Evolutionary conservation across 2,329 filamentous ascomycete genomes (phyloP).

Genomic region (Tolypocladium tropicale): DNA sequence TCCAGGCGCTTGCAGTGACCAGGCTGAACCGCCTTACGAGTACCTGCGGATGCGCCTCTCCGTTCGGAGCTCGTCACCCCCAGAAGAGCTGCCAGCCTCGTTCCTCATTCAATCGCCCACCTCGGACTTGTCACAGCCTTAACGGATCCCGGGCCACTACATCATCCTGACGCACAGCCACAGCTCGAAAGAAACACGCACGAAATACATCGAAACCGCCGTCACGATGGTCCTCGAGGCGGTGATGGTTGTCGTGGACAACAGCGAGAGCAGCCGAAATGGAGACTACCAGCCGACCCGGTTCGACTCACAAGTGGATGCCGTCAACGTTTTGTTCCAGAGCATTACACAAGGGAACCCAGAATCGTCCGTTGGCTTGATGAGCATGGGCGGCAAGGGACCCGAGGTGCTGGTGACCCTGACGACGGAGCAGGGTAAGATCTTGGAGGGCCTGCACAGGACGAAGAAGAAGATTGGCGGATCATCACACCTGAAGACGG

Average conservation of each 20-base stretch:
- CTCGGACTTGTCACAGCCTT: neutral
- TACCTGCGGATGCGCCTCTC: no score
- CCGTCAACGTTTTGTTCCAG: constrained; percentile 89
- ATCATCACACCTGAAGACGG: constrained; percentile 77
- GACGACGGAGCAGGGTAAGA: constrained; percentile 92
- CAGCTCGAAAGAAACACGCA: neutral
- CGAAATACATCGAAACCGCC: constrained; percentile 13
- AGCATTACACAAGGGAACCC: constrained; percentile 92
- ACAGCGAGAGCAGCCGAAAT: constrained; percentile 97
- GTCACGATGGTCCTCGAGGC: constrained; percentile 94
- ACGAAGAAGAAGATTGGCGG: constrained; percentile 89
- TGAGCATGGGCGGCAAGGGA: constrained; percentile 98
- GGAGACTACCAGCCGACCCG: constrained; percentile 86
- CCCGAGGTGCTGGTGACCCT: constrained; percentile 94
- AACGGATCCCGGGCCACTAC: neutral
- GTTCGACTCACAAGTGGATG: constrained; percentile 93
- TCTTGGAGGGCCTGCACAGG: constrained; percentile 81
- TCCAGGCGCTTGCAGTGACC: constrained; percentile 7
- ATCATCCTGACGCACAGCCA: neutral
- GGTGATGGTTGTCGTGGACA: constrained; percentile 99
- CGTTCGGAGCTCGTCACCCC: constrained; percentile 12
- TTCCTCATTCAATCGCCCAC: constrained; percentile 1
- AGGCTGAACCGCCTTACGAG: constrained; percentile 40
- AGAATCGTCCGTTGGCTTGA: constrained; percentile 91
- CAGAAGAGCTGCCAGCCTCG: constrained; percentile 1